A percentile compares a stretch with the other conserved stretches of the same genome.
Evolutionary conservation across 169 alveolate genomes (phyloP).

Genomic region (Perkinsus chesapeaki): DNA sequence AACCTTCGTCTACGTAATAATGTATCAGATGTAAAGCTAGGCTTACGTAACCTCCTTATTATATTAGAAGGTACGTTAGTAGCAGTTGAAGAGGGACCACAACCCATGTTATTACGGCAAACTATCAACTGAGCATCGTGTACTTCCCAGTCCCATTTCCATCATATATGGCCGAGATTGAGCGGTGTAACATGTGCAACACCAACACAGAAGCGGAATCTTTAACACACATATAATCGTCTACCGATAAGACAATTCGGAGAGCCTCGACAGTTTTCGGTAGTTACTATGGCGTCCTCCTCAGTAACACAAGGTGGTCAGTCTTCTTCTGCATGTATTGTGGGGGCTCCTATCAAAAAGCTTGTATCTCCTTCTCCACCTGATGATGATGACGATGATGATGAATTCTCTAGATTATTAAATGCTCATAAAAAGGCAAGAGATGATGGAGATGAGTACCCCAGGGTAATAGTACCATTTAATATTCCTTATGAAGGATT

Average conservation of each 20-base stretch:
- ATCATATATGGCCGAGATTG: background rate
- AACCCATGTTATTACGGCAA: background rate
- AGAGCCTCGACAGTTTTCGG: background rate
- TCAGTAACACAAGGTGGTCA: background rate
- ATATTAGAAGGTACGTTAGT: background rate
- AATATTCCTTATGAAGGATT: background rate
- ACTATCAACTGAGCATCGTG: no score
- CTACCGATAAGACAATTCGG: no score
- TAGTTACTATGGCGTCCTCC: background rate
- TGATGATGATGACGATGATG: background rate
- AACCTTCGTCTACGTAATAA: background rate
- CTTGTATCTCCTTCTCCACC: background rate
- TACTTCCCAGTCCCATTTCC: background rate
- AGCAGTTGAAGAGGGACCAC: background rate
- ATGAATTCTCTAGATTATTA: background rate
- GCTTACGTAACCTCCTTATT: background rate
- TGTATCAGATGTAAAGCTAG: background rate
- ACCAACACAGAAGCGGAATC: background rate
- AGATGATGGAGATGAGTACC: background rate
- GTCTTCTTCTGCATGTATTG: background rate
- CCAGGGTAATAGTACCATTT: background rate
- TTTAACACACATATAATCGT: background rate
- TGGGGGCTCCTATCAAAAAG: background rate
- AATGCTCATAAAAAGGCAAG: background rate
- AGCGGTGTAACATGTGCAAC: background rate